Evolutionary conservation across 495 filamentous ascomycete species (phyloP).

Genomic region (Thermochaetoides thermophila): DNA sequence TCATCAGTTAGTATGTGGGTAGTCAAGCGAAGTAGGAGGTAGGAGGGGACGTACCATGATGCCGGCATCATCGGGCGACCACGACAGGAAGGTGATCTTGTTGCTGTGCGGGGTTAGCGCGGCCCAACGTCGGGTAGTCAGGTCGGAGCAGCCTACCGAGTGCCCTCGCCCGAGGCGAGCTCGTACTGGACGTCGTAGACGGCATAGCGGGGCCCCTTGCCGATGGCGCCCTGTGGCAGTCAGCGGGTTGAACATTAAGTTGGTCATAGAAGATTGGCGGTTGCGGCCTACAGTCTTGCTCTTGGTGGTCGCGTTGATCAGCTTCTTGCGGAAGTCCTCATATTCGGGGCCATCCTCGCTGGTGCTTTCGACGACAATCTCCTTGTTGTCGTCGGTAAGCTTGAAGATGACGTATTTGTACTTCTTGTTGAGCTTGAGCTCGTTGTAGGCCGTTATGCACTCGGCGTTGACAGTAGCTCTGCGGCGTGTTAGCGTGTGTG

Average conservation of each 20-base stretch:
- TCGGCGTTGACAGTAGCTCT: constrained; percentile 70
- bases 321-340: constrained; percentile 67
- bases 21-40: neutral
- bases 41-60: constrained; percentile 51
- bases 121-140: neutral
- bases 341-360: constrained; percentile 41
- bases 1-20: neutral
- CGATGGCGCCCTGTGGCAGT: constrained; percentile 34
- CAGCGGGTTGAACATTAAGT: too few relatives aligned
- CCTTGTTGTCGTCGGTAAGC: constrained; percentile 81
- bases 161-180: constrained; percentile 64
- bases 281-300: constrained; percentile 28
- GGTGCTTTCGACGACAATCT: constrained; percentile 69
- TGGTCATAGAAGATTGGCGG: too few relatives aligned
- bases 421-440: constrained; percentile 78
- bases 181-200: constrained; percentile 85
- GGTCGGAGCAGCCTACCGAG: constrained; percentile 38
- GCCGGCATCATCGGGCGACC: constrained; percentile 74
- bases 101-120: constrained; percentile 39
- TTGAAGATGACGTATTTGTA: constrained; percentile 96
- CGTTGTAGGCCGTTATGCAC: constrained; percentile 72
- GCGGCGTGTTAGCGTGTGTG: constrained; percentile 8
- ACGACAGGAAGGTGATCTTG: constrained; percentile 94
- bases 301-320: constrained; percentile 45
- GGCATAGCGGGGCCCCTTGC: constrained; percentile 78